phyloP scores from a whole-genome alignment of 2,329 filamentous ascomycete species.

The Aspergillus sp. region DNA sequence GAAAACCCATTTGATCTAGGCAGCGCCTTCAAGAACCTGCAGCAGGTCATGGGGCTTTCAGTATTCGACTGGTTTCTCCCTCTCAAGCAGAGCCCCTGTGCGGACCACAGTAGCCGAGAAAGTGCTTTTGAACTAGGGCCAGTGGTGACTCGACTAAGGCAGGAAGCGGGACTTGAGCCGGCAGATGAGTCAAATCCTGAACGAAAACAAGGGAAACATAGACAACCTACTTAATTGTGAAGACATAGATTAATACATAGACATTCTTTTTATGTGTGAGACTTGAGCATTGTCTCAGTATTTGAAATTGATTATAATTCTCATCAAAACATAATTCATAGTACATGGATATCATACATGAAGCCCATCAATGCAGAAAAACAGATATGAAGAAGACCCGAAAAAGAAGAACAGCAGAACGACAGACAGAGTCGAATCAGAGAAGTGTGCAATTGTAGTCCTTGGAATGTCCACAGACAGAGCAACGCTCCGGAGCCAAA shows the following conservation, averaged over 20 bases:
- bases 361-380: no score
- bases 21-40: constrained; percentile 61
- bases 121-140: constrained; percentile 67
- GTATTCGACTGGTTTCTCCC: constrained; percentile 77
- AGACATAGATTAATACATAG: no score
- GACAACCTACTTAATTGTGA: no score
- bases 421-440: no score
- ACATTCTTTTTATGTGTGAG: no score
- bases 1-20: constrained; percentile 86
- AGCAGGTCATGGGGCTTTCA: constrained; percentile 70
- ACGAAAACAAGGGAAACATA: constrained; percentile 7
- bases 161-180: constrained; percentile 35
- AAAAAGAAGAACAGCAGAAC: no score
- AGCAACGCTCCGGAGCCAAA: constrained; percentile 11
- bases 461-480: constrained; percentile 12
- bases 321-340: no score
- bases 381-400: no score
- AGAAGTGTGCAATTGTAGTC: no score
- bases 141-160: constrained; percentile 54
- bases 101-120: constrained; percentile 58
- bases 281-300: no score
- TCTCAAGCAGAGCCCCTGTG: constrained; percentile 68
- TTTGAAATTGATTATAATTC: no score
- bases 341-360: no score
- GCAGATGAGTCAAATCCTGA: constrained; percentile 8